phyloP scores from a whole-genome alignment of 2,329 filamentous ascomycete genomes.

The Pseudocercospora crystallina region DNA sequence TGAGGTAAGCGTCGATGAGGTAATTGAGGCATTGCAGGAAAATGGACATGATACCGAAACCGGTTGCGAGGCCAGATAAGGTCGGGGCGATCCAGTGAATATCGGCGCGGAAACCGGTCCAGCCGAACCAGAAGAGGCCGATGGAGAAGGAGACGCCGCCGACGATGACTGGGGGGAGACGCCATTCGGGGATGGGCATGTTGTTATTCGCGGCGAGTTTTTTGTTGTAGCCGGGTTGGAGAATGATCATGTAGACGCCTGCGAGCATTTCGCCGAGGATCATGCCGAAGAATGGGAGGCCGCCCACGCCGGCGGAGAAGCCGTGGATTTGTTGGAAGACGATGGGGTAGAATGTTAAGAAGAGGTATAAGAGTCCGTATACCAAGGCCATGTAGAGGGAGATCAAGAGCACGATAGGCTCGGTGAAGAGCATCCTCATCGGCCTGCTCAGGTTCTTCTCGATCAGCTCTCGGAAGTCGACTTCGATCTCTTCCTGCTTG shows the following conservation, averaged over 20 bases:
- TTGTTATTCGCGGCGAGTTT: conserved; percentile 36
- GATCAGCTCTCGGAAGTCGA: conserved; percentile 38
- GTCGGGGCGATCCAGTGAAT: conserved; percentile 49
- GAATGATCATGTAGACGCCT: conserved; percentile 21
- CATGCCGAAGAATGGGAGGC: conserved; percentile 82
- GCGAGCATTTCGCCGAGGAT: conserved; percentile 35
- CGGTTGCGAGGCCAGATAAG: conserved; percentile 44
- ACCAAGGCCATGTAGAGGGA: conserved; percentile 44
- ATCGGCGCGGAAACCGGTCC: conserved; percentile 39
- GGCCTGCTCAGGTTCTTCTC: conserved; percentile 42
- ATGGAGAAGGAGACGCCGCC: conserved; percentile 46
- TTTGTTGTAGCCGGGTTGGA: conserved; percentile 36
- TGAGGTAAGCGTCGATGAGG: conserved; percentile 57
- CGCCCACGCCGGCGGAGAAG: conserved; percentile 67
- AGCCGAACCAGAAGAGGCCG: conserved; percentile 46
- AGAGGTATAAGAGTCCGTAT: conserved; percentile 70
- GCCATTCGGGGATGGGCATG: conserved; percentile 47
- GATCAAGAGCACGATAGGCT: conserved; percentile 51
- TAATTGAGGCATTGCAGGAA: conserved; percentile 42
- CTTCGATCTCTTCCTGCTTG: conserved; percentile 42
- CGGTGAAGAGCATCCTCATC: conserved; percentile 50
- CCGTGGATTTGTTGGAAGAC: conserved; percentile 73
- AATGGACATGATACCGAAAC: conserved; percentile 45
- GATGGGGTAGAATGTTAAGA: conserved; percentile 80
- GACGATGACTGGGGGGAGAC: conserved; percentile 48